Evolutionary conservation across 305 asterid species (phyloP).

Genomic region (Rubia tinctorum): DNA sequence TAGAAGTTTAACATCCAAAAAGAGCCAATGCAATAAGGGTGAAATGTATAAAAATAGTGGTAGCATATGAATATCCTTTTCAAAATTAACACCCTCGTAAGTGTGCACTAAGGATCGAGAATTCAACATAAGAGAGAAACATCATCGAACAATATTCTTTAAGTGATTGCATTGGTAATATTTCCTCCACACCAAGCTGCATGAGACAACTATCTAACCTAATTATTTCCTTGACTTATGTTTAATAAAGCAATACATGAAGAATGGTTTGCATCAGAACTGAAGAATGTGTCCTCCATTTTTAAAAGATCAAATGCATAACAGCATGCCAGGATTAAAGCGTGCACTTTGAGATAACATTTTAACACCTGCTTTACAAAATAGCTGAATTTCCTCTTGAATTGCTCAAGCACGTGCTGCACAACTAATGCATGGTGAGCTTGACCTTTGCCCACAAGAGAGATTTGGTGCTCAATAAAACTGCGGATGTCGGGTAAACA

Average conservation of each 20-base stretch:
- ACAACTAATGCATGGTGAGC: slow-evolving; percentile 77
- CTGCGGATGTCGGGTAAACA: slow-evolving; percentile 90
- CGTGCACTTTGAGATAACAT: slow-evolving; percentile 11
- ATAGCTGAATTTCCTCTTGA: slow-evolving; percentile 72
- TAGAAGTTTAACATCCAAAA: too few relatives aligned
- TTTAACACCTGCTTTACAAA: slow-evolving; percentile 73
- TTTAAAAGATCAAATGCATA: slow-evolving; percentile 3
- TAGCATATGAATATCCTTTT: too few relatives aligned
- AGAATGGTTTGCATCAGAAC: not conserved
- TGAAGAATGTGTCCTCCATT: not conserved
- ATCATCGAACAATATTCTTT: not conserved
- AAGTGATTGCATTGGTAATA: not conserved
- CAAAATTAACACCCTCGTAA: too few relatives aligned
- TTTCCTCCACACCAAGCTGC: not conserved
- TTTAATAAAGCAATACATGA: not conserved
- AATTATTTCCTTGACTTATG: not conserved
- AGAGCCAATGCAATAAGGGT: too few relatives aligned
- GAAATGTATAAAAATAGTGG: too few relatives aligned
- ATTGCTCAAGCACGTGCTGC: slow-evolving; percentile 78
- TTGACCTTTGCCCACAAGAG: slow-evolving; percentile 89
- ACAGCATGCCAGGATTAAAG: slow-evolving; percentile 13
- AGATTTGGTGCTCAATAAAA: slow-evolving; percentile 88
- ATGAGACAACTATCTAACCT: not conserved
- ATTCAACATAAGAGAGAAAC: not conserved
- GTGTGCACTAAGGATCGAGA: not conserved